phyloP scores from a whole-genome alignment of 148 eudicot genomes.

The Chenopodium berlandieri region DNA sequence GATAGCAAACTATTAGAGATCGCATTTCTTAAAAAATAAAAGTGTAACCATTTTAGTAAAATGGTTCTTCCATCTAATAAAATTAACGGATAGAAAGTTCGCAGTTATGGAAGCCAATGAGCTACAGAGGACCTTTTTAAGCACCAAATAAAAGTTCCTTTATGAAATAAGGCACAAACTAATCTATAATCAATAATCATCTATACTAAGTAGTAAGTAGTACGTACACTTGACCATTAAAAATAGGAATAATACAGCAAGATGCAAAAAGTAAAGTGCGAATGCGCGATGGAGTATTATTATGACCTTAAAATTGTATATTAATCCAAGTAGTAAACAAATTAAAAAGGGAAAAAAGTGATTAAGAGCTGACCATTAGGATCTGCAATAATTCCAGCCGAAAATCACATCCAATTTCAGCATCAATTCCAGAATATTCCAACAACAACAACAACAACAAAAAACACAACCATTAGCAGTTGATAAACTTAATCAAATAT shows the following conservation, averaged over 20 bases:
- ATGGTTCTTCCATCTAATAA: no score
- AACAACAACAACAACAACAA: slow-evolving; percentile 1
- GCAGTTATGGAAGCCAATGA: not conserved
- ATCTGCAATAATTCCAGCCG: slow-evolving; percentile 22
- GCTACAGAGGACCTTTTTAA: no score
- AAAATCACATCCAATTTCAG: not conserved
- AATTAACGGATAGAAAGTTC: no score
- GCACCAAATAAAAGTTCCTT: not conserved
- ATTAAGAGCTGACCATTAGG: slow-evolving; percentile 41
- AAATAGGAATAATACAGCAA: not conserved
- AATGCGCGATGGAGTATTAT: not conserved
- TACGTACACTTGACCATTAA: not conserved
- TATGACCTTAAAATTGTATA: not conserved
- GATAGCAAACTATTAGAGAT: no score
- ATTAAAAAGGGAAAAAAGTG: not conserved
- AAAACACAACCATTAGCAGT: not conserved
- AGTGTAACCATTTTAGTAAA: no score
- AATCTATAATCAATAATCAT: not conserved
- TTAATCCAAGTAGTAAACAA: not conserved
- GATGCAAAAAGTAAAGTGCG: not conserved
- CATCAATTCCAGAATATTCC: not conserved
- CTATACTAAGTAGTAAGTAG: no score
- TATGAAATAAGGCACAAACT: not conserved
- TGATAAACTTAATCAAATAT: not conserved
- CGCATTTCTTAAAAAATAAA: no score